These are phyloP conservation scores for Hymenochaete sp. DNA, from an alignment of 1,284 basidiomycete genomes.

Conservation along the genomic window DNA sequence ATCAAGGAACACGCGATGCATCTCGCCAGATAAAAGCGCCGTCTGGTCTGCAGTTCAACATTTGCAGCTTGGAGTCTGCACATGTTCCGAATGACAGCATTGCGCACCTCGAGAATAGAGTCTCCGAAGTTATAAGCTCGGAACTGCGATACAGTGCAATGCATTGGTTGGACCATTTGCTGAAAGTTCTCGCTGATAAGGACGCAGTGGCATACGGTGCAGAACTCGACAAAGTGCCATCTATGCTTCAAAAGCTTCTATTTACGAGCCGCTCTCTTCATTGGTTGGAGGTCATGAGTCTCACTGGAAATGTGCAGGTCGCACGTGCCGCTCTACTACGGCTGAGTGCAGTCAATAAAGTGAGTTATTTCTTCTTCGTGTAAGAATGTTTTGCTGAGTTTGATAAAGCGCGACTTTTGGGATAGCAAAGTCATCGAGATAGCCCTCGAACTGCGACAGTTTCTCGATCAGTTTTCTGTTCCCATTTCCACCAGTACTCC, in stretches of 20 bases:
- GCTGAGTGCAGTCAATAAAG: too few species aligned
- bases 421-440: too few species aligned
- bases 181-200: not conserved
- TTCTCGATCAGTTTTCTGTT: not conserved
- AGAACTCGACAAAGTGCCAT: not conserved
- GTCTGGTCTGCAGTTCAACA: slow-evolving; percentile 30
- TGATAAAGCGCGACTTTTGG: too few species aligned
- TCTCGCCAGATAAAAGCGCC: too few species aligned
- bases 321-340: too few species aligned
- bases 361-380: too few species aligned
- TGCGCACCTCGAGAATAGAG: slow-evolving; percentile 13
- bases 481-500: slow-evolving; percentile 5
- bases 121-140: not conserved
- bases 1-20: too few species aligned
- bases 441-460: too few species aligned
- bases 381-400: too few species aligned
- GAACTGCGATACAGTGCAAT: slow-evolving; percentile 1
- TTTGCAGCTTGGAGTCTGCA: slow-evolving; percentile 26
- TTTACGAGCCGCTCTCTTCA: not conserved
- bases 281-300: slow-evolving; percentile 4
- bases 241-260: not conserved
- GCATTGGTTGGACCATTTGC: slow-evolving; percentile 1
- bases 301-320: not conserved
- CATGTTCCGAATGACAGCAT: slow-evolving; percentile 22
- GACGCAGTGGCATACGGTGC: not conserved